Conservation (phyloP, 2,329 filamentous ascomycete species). For the Colletotrichum falcatum region DNA sequence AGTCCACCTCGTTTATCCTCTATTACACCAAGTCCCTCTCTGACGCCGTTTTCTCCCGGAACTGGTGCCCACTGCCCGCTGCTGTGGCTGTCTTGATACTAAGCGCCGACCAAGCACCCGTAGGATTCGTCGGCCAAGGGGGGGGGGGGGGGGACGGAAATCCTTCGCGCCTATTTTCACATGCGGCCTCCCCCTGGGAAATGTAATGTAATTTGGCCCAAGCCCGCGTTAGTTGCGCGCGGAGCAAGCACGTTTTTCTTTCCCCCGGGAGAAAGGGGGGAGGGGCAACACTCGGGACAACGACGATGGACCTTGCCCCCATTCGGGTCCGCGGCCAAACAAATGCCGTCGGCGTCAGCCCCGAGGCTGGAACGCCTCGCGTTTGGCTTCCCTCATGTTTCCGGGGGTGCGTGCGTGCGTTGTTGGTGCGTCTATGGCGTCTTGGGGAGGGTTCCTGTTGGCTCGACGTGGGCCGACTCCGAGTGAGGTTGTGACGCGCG, state of each 20-base stretch:
- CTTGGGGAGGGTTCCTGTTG: conserved; percentile 9
- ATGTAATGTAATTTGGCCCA: conserved; percentile 10
- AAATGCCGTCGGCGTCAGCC: conserved; percentile 23
- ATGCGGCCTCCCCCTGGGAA: background rate
- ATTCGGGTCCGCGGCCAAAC: conserved; percentile 29
- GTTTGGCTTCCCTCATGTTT: background rate
- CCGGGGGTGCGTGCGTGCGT: no score
- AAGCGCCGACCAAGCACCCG: conserved; percentile 20
- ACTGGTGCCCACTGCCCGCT: background rate
- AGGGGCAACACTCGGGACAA: background rate
- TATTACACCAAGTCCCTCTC: background rate
- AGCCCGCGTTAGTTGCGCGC: conserved; percentile 8
- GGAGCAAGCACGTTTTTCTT: background rate
- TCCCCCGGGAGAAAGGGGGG: no score
- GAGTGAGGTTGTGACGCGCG: background rate
- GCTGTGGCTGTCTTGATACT: background rate
- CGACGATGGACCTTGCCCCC: background rate
- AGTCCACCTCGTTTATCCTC: background rate
- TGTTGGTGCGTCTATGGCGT: conserved; percentile 3
- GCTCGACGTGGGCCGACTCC: background rate
- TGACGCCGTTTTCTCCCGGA: no score
- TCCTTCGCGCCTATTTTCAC: conserved; percentile 37
- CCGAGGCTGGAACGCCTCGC: background rate
- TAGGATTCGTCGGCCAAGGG: conserved; percentile 18
- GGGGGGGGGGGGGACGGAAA: no score